Evolutionary conservation across 345 rosid genomes (phyloP), one percentile per base, ranked within the genome.

Genomic region (Sonneratia alba): DNA sequence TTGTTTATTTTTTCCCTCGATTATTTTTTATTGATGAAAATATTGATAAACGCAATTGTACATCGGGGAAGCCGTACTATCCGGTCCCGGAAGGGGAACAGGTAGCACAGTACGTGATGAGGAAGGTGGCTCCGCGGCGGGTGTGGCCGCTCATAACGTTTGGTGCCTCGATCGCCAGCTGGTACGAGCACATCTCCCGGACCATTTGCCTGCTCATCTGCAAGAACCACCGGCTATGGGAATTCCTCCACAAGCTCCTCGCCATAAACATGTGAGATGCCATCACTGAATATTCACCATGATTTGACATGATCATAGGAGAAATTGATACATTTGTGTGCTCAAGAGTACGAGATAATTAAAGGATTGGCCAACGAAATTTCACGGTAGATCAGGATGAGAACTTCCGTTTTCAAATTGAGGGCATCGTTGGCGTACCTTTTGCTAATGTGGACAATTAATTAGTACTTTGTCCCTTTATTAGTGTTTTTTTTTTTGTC

Each of bases 141-240:
- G 90, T 96, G 68, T 96, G 99, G 97, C 99, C 99, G 38, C 78
- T 79, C 6, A 88, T 92, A 66, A 85, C 91, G 12, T 92, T 96
- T 51, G 96, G 90, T 32, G 86, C 98, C 34, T 96, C 99, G 5
- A 77, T 96, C 43, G 97, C 88, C 27, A 86, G 96, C 79, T 92
- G 99, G 98, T 96, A 96, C 68, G 99, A 96, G 86, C 99, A 96
- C 77, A 81, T 96, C 65, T 77, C 85, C 68, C 85, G 98, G 75
- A 89, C 98, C 37, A 75, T 91, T 59, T 90, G 97, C 85, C 80
- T 96, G 68, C 83, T 96, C 18, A 83, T 92, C 11, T 85, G 97
- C 89, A 96, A 92, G 83, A 88, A 96, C 76, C 99, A 96, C 75
- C 86, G 96, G 68, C 47, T 89, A 48, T 91, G 92, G 91, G 97